Percentiles rank a stretch among this genome's conserved stretches.
Conservation (phyloP, 139 green algal species). For the Monoraphidium neglectum region DNA sequence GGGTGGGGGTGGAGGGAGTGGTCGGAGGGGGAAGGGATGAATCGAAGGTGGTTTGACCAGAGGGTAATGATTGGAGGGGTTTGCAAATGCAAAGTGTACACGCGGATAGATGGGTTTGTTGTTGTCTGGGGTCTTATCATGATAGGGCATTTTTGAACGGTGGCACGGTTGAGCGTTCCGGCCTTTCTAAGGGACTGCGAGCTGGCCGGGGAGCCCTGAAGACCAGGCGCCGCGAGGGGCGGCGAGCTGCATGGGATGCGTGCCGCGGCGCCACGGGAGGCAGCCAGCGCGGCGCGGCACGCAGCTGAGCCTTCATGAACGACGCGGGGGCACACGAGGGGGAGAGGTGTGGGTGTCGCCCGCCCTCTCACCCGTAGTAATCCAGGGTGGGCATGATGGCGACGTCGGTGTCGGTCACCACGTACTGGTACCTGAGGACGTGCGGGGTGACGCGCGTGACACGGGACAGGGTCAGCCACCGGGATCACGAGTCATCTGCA, state of each 20-base stretch:
- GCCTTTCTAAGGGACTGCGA: no score
- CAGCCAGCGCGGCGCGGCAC: no score
- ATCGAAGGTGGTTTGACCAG: neutral
- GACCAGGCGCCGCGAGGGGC: no score
- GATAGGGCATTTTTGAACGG: no score
- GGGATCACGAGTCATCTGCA: no score
- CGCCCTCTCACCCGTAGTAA: slow-evolving; percentile 23
- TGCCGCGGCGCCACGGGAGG: no score
- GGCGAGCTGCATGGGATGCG: no score
- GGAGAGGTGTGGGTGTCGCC: slow-evolving; percentile 53
- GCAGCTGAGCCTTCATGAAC: no score
- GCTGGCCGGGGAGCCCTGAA: no score
- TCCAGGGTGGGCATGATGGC: slow-evolving; percentile 35
- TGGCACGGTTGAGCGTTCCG: no score
- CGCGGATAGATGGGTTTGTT: neutral
- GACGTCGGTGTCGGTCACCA: slow-evolving; percentile 14
- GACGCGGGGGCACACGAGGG: no score
- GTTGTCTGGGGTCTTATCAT: neutral
- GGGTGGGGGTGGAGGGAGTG: neutral
- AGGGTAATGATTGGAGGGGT: neutral
- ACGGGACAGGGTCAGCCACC: neutral
- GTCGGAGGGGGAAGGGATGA: neutral
- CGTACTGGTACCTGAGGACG: slow-evolving; percentile 33
- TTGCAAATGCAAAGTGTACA: neutral
- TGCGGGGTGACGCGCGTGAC: no score